Base-by-base conservation (phyloP, 768 basidiomycete genomes). In the Trametes punicea region DNA sequence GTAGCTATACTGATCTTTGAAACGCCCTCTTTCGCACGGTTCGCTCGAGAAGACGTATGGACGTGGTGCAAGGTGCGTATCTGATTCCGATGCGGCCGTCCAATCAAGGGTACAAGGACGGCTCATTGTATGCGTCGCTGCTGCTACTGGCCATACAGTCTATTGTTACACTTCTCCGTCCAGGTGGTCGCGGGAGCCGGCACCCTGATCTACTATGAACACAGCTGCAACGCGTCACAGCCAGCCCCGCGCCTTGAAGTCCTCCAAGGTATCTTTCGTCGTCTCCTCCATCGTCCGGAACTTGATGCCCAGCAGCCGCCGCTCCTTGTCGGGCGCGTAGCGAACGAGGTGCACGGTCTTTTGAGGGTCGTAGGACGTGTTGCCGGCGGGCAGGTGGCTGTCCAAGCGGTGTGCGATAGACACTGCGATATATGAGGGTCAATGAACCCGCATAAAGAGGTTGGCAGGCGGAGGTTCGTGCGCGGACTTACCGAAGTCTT, bases 161-260 rank as follows among this genome's bases (percentile, higher is more conserved):
- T n/a, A n/a, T n/a, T n/a, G n/a, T n/a, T n/a, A n/a, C n/a, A n/a
- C n/a, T n/a, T n/a, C n/a, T n/a, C n/a, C n/a, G n/a, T n/a, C n/a
- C n/a, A n/a, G n/a, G n/a, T n/a, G n/a, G n/a, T n/a, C n/a, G n/a
- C n/a, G n/a, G n/a, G n/a, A n/a, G n/a, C n/a, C n/a, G n/a, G n/a
- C n/a, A n/a, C n/a, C n/a, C n/a, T n/a, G n/a, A n/a, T n/a, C n/a
- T n/a, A n/a, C n/a, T n/a, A n/a, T n/a, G n/a, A n/a, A n/a, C n/a
- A n/a, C n/a, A n/a, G n/a, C n/a, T n/a, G n/a, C n/a, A n/a, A n/a
- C n/a, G n/a, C n/a, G n/a, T n/a, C 20, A 57, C 31, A 57, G 44
- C 55, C 61, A 80, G 1, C 76, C 75, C 25, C 72, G 70, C n/a
- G 60, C 64, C 61, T 74, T 73, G 47, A 74, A 80, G 56, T 81